These are phyloP conservation scores for Sporobolomyces phaffii DNA, from an alignment of 768 basidiomycete genomes.

Conservation along the genomic window DNA sequence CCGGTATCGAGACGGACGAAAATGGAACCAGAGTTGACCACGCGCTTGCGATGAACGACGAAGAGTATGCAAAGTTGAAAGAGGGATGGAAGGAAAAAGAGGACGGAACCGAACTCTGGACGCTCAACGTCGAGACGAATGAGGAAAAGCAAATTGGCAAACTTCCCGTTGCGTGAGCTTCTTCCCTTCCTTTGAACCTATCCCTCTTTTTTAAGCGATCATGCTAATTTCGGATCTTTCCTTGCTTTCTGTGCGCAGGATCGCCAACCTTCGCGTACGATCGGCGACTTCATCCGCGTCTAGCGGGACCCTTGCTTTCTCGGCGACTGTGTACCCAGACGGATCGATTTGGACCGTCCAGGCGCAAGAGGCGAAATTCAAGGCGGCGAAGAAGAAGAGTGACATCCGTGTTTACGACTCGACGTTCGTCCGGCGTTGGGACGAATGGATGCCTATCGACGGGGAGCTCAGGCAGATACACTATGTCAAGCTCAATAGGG, in stretches of 20 bases:
- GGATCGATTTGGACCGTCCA: slow-evolving; percentile 57
- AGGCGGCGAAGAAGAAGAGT: slow-evolving; percentile 60
- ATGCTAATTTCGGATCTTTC: no score
- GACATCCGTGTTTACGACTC: slow-evolving; percentile 56
- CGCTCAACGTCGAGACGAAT: slow-evolving; percentile 21
- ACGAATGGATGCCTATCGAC: slow-evolving; percentile 61
- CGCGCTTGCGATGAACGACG: slow-evolving; percentile 19
- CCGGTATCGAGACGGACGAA: not conserved
- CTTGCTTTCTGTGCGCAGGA: no score
- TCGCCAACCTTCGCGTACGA: slow-evolving; percentile 14
- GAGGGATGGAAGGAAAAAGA: slow-evolving; percentile 5
- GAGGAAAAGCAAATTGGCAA: slow-evolving; percentile 33
- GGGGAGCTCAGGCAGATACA: slow-evolving; percentile 66
- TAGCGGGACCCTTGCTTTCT: slow-evolving; percentile 68
- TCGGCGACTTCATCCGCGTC: slow-evolving; percentile 50
- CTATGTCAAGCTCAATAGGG: slow-evolving; percentile 59
- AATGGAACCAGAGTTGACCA: slow-evolving; percentile 13
- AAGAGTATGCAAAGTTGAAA: not conserved
- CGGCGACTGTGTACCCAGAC: slow-evolving; percentile 72
- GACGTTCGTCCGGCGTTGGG: slow-evolving; percentile 70
- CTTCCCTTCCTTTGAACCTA: no score
- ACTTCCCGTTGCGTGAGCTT: slow-evolving; percentile 38
- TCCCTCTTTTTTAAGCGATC: no score
- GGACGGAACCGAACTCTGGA: slow-evolving; percentile 37
- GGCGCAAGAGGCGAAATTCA: slow-evolving; percentile 62